A percentile compares a stretch with the other conserved stretches of the same genome.
Evolutionary conservation across 139 green algal species (phyloP).

Genomic region (Ostreobium quekettii): DNA sequence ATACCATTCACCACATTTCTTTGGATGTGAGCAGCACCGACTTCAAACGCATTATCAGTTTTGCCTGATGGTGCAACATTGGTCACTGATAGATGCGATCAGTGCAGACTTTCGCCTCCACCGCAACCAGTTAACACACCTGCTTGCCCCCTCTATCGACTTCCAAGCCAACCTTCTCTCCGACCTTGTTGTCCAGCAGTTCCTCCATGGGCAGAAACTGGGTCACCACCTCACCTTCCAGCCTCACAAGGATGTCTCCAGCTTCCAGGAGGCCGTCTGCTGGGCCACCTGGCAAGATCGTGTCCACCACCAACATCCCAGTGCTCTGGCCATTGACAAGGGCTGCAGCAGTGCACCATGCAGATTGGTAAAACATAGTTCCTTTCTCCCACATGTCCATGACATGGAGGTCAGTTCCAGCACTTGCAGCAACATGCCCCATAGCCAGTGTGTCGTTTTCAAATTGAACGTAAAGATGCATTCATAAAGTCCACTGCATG

Average conservation of each 20-base stretch:
- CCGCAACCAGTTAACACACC: no score
- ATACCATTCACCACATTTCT: no score
- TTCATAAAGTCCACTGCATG: no score
- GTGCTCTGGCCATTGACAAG: constrained; percentile 22
- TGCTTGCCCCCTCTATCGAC: constrained; percentile 51
- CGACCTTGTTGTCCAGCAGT: constrained; percentile 59
- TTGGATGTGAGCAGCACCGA: no score
- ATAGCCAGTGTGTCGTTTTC: no score
- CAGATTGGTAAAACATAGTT: neutral
- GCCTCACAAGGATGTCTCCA: constrained; percentile 73
- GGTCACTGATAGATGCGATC: no score
- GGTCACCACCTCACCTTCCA: constrained; percentile 39
- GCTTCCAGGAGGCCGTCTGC: constrained; percentile 61
- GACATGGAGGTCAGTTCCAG: constrained; percentile 10
- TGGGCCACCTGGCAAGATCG: constrained; percentile 60
- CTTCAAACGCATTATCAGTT: no score
- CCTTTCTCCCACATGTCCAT: constrained; percentile 3
- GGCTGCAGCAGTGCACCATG: neutral
- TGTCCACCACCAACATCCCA: constrained; percentile 87
- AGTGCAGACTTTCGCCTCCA: no score
- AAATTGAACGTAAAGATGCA: no score
- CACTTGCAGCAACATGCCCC: no score
- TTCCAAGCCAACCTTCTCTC: constrained; percentile 35
- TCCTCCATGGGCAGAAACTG: constrained; percentile 76
- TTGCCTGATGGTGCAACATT: no score